Evolutionary conservation across 2,329 filamentous ascomycete species (phyloP).

Genomic region (Diplodia mutila): DNA sequence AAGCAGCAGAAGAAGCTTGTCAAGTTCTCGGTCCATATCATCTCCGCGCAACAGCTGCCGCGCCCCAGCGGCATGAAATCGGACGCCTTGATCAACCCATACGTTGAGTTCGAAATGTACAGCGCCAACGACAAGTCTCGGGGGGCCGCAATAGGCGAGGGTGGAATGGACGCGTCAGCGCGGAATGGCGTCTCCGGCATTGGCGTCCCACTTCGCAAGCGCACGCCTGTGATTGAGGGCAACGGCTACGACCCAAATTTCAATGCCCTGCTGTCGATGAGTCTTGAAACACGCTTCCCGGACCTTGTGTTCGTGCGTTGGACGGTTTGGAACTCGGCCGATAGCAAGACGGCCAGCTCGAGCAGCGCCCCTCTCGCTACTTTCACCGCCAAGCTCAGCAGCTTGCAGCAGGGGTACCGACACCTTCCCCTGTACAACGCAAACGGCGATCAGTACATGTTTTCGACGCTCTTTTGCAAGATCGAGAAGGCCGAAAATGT

Average conservation of each 20-base stretch:
- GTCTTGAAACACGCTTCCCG: slow-evolving; percentile 89
- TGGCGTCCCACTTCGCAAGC: slow-evolving; percentile 73
- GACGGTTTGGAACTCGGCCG: slow-evolving; percentile 84
- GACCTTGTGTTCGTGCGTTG: slow-evolving; percentile 92
- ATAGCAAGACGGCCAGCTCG: slow-evolving; percentile 65
- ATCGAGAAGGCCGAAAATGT: slow-evolving; percentile 67
- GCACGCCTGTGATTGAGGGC: slow-evolving; percentile 78
- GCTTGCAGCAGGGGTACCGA: slow-evolving; percentile 87
- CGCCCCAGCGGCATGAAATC: slow-evolving; percentile 73
- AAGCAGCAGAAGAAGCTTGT: slow-evolving; percentile 80
- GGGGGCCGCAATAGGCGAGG: slow-evolving; percentile 67
- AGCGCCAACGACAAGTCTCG: slow-evolving; percentile 90
- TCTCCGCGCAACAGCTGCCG: slow-evolving; percentile 94
- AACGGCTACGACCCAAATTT: slow-evolving; percentile 96
- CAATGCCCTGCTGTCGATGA: slow-evolving; percentile 76
- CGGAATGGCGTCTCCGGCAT: slow-evolving; percentile 68
- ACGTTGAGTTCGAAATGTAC: slow-evolving; percentile 93
- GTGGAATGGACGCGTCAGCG: slow-evolving; percentile 66
- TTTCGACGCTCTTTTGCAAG: slow-evolving; percentile 91
- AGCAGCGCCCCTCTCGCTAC: slow-evolving; percentile 72
- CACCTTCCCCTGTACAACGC: slow-evolving; percentile 87
- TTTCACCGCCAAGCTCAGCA: slow-evolving; percentile 90
- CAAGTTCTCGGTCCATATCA: slow-evolving; percentile 81
- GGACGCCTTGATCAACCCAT: slow-evolving; percentile 82
- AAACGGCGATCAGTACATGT: slow-evolving; percentile 89